Evolutionary conservation across 495 filamentous ascomycete genomes (phyloP), one percentile per base, ranked within the genome.

Genomic region (Extremus antarcticus): DNA sequence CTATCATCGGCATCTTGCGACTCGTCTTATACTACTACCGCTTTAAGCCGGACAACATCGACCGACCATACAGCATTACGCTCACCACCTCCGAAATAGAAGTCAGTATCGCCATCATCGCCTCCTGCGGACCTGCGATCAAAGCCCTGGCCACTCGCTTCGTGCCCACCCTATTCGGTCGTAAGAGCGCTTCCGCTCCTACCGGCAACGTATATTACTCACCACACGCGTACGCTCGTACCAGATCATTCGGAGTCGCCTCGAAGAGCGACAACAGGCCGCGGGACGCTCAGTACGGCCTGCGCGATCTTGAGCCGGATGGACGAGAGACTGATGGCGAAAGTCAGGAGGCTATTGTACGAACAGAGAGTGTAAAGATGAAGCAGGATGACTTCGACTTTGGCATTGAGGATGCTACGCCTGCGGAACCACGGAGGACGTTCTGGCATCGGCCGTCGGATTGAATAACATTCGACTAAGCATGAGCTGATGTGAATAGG

Each of bases 1-100:
- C 58, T 4, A 47, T 38, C 52, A 21, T 54, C 9, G 21, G 22
- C 32, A 51, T 48, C 22, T 58, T 59, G 19, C 51, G 56, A 40
- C 52, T 66, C 29, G 51, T 51, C 15, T 61, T 63, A 21, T 66
- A 58, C 55, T 63, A 71, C 70, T 32, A 54, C 25, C 47, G 63
- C 39, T 63, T 56, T 49, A 40, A 43, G 19, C 52, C 55, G 9
- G 23, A 38, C n/a, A 51, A 57, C 19, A 35, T 13, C 2, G 61
- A 66, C 52, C 59, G 19, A n/a, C 50, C 54, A n/a, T 63, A 51
- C 40, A 46, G 59, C 45, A 51, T 63, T 25, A 51, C 51, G 17
- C 16, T 58, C 38, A 56, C 61, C 20, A 58, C 57, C 10, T 66
- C 63, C 13, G 58, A 59, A 38, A 59, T 61, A 19, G 63, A 66